phyloP scores from a whole-genome alignment of 129 eudicot genomes.

The Solidago caesia region DNA sequence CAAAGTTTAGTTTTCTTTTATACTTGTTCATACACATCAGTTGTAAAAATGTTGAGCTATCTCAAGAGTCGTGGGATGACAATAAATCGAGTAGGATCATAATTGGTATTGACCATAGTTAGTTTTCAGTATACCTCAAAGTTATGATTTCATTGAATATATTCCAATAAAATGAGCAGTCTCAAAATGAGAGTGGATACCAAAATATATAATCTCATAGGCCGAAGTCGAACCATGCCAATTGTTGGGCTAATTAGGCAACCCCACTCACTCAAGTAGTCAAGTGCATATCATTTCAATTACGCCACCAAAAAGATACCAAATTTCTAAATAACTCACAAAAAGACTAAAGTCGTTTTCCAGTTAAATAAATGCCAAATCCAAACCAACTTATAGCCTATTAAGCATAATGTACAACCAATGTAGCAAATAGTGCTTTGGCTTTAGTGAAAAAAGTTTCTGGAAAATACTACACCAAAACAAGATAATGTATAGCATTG shows the following conservation, averaged over 20 bases:
- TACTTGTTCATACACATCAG: too few relatives aligned
- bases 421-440: background rate
- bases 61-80: too few relatives aligned
- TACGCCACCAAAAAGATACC: background rate
- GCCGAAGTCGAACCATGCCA: background rate
- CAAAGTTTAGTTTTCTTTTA: too few relatives aligned
- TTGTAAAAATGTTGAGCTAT: too few relatives aligned
- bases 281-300: background rate
- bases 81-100: too few relatives aligned
- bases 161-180: too few relatives aligned
- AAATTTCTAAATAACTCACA: background rate
- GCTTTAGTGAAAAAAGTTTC: background rate
- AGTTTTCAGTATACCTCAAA: too few relatives aligned
- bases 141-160: too few relatives aligned
- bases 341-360: background rate
- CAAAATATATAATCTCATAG: background rate
- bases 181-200: background rate
- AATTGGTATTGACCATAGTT: too few relatives aligned
- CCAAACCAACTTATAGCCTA: slow-evolving; percentile 16
- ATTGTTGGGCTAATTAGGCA: slow-evolving; percentile 7
- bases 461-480: background rate
- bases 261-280: slow-evolving; percentile 3
- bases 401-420: slow-evolving; percentile 8
- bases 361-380: slow-evolving; percentile 13
- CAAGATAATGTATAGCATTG: slow-evolving; percentile 26